Evolutionary conservation across 768 basidiomycete genomes (phyloP).

Genomic region (Trametes villosa): DNA sequence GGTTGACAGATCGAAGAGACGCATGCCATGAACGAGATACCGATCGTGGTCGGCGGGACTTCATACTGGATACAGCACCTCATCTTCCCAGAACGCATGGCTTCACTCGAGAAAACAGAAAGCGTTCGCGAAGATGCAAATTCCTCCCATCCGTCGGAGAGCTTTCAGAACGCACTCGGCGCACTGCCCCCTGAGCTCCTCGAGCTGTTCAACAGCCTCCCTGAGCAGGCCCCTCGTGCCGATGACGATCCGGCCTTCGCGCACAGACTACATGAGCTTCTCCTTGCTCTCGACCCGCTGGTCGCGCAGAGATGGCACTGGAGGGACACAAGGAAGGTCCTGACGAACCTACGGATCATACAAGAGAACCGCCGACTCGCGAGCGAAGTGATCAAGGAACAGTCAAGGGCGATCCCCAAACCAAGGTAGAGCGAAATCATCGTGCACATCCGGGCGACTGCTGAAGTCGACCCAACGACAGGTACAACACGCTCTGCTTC

Average conservation of each 20-base stretch:
- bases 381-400: constrained; percentile 71
- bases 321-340: constrained; percentile 90
- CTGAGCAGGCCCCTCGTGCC: constrained; percentile 62
- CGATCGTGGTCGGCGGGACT: constrained; percentile 94
- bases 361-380: constrained; percentile 66
- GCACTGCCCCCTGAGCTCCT: constrained; percentile 52
- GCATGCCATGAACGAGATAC: constrained; percentile 63
- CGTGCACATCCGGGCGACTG: neutral
- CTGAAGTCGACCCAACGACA: constrained; percentile 35
- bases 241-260: constrained; percentile 57
- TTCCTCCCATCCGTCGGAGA: constrained; percentile 17
- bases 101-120: constrained; percentile 29
- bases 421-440: constrained; percentile 57
- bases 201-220: constrained; percentile 58
- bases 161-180: constrained; percentile 46
- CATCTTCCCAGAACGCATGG: constrained; percentile 81
- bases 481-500: constrained; percentile 85
- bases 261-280: constrained; percentile 65
- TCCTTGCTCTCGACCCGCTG: constrained; percentile 68
- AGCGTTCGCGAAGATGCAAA: neutral
- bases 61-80: constrained; percentile 98
- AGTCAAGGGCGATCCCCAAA: constrained; percentile 47
- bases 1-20: constrained; percentile 85
- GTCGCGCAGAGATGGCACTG: constrained; percentile 93
- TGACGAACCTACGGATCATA: constrained; percentile 77